Conservation (phyloP, 139 green algal genomes). For the Chlamydomonas sp. region DNA sequence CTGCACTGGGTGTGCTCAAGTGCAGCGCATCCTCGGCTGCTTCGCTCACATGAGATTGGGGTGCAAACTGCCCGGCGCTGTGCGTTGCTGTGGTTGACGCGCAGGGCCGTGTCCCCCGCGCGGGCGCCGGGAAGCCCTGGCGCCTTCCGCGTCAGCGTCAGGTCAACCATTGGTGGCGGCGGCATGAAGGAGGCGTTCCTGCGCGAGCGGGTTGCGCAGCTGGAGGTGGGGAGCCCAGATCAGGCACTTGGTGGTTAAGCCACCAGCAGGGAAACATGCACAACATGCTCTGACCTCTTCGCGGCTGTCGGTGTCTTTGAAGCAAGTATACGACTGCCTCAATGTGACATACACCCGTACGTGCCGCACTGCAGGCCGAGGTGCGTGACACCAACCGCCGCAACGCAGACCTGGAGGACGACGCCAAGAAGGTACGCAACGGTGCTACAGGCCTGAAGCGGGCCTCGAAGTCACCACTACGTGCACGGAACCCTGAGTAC, state of each 20-base stretch:
- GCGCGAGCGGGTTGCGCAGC: constrained; percentile 44
- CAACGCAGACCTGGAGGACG: constrained; percentile 44
- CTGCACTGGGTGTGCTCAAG: no score
- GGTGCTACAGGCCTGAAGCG: not conserved
- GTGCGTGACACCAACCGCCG: constrained; percentile 24
- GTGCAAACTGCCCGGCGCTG: no score
- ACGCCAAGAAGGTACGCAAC: constrained; percentile 23
- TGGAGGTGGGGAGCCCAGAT: constrained; percentile 35
- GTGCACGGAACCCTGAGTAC: no score
- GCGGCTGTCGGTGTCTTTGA: not conserved
- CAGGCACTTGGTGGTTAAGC: no score
- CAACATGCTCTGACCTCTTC: not conserved
- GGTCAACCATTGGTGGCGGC: not conserved
- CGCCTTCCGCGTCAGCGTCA: not conserved
- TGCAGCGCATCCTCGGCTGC: no score
- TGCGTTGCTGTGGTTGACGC: no score
- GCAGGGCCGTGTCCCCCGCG: constrained; percentile 3
- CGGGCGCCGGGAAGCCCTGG: no score
- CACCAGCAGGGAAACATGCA: no score
- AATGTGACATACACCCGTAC: no score
- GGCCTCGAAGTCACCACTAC: not conserved
- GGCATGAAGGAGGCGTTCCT: constrained; percentile 58
- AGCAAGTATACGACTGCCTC: no score
- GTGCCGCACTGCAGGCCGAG: not conserved
- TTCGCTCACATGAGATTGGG: no score